Base-by-base conservation (phyloP, 1,284 basidiomycete species). In the Ustilago loliicola region DNA sequence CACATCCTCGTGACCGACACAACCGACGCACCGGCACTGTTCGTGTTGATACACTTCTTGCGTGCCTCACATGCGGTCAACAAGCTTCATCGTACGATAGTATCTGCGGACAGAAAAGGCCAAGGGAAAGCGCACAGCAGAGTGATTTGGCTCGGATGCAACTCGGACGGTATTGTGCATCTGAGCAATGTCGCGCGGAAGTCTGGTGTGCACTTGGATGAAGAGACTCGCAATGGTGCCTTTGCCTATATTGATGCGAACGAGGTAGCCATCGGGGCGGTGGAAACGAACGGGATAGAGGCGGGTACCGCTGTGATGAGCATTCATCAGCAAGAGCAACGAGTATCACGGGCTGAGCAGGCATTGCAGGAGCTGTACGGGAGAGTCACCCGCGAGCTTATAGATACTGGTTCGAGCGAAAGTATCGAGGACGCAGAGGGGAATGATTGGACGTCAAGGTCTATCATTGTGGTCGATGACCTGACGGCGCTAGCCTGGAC, bases 1-100 rank as follows among this genome's bases (percentile, higher is more conserved):
- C 71, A 77, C 23, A 62, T 79, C 38, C 59, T 79, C 53, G 73
- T 81, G 29, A 79, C 79, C 1, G 79, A 81, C 54, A 81, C 79
- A 3, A 66, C 71, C 65, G 76, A 79, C 50, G 66, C 75, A 11
- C 77, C 79, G 3, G 79, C 73, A 19, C 38, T 72, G 15, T 79
- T 81, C 27, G 72, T 81, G 2, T 62, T 79, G 15, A 58, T 61
- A 17, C 71, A 79, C 54, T 79, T 81, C 40, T 60, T 75, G 11
- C 57, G 72, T 36, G 73, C 77, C 11, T 51, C 66, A 2, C 66
- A 74, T 50, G 59, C 62, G 2, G 10, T 58, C 21, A 70, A 72
- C 61, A 73, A 40, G 54, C 34, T 45, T n/a, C 48, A 30, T 17
- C 57, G 62, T 15, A 17, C 61, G 1, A 9, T 56, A 25, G 30